phyloP scores from a whole-genome alignment of 306 rosid genomes.

The Adenanthera pavonina region DNA sequence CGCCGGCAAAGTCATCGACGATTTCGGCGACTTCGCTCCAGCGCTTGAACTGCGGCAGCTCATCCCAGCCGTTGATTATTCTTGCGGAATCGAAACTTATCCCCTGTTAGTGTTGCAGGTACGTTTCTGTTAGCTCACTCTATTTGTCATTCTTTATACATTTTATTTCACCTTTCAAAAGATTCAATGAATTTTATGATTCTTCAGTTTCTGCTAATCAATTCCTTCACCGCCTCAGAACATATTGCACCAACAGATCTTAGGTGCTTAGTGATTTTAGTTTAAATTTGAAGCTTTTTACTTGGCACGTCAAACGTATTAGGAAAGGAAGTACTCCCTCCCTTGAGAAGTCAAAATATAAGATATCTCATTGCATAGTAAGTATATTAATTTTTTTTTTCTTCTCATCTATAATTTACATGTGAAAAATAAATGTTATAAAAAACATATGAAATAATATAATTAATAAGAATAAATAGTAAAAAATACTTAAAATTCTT shows the following conservation, averaged over 20 bases:
- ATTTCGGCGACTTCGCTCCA: not conserved
- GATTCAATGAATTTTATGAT: not conserved
- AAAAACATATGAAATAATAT: too few species aligned
- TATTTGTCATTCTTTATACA: too few species aligned
- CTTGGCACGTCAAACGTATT: too few species aligned
- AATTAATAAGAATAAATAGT: too few species aligned
- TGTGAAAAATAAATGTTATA: too few species aligned
- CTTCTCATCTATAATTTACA: too few species aligned
- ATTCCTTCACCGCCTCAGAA: not conserved
- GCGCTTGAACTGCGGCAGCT: not conserved
- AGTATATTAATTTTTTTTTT: too few species aligned
- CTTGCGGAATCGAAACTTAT: not conserved
- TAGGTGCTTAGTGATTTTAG: not conserved
- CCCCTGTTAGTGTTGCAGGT: constrained; percentile 2
- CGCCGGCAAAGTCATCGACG: not conserved
- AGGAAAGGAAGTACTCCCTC: too few species aligned
- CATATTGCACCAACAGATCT: not conserved
- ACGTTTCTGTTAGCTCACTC: not conserved
- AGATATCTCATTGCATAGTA: too few species aligned
- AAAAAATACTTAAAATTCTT: too few species aligned
- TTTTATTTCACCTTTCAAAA: not conserved
- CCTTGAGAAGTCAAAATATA: too few species aligned
- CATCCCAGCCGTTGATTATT: not conserved
- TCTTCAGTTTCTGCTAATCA: too few species aligned
- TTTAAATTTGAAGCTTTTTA: not conserved